Evolutionary conservation across 306 rosid species (phyloP).

Genomic region (Astragalus glycyphyllos): DNA sequence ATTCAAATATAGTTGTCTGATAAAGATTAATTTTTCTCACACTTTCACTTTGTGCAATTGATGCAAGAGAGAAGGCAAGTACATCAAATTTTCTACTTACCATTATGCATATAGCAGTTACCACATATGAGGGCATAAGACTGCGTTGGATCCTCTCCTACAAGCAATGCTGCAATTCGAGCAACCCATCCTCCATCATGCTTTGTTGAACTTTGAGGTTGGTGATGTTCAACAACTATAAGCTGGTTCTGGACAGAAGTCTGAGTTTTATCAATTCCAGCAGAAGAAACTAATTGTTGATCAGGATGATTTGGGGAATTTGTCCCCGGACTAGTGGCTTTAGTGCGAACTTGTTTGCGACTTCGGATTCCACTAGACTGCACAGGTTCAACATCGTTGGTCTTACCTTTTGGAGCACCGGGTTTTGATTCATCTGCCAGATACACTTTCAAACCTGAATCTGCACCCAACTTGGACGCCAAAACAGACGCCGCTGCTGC

Average conservation of each 20-base stretch:
- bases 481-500: slow-evolving; percentile 96
- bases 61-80: slow-evolving; percentile 15
- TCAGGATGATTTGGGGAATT: slow-evolving; percentile 47
- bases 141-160: slow-evolving; percentile 91
- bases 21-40: not conserved
- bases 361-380: slow-evolving; percentile 74
- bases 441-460: slow-evolving; percentile 75
- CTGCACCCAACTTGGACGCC: slow-evolving; percentile 92
- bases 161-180: slow-evolving; percentile 85
- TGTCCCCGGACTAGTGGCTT: slow-evolving; percentile 54
- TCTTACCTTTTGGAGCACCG: slow-evolving; percentile 59
- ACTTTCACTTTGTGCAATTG: not conserved
- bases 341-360: slow-evolving; percentile 65
- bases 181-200: slow-evolving; percentile 87
- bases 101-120: slow-evolving; percentile 93
- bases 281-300: slow-evolving; percentile 54
- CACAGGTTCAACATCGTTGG: slow-evolving; percentile 61
- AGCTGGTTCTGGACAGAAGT: slow-evolving; percentile 54
- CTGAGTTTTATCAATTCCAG: slow-evolving; percentile 49
- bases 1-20: not conserved
- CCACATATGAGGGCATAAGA: slow-evolving; percentile 94
- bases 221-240: slow-evolving; percentile 66
- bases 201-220: slow-evolving; percentile 61
- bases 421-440: slow-evolving; percentile 62
- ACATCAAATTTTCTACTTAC: slow-evolving; percentile 53